phyloP scores from a whole-genome alignment of 192 early-diverging fungal genomes.

The Coemansia sp. region DNA sequence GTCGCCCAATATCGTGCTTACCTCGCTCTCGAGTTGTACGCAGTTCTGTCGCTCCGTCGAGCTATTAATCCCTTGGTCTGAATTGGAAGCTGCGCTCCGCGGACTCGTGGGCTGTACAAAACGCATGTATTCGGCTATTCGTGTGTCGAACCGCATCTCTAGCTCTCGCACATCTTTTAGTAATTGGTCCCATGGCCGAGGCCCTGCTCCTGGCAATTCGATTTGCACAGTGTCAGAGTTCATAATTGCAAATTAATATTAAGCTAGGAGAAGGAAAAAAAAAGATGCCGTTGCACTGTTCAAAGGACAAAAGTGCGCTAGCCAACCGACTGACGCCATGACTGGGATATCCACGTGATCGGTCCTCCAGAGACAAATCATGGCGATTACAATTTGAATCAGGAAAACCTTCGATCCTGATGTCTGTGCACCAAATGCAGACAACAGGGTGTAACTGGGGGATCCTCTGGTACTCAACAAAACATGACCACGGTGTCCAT shows the following conservation, averaged over 20 bases:
- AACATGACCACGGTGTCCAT: no score
- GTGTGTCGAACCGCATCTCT: constrained; percentile 50
- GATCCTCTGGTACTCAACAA: no score
- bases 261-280: not conserved
- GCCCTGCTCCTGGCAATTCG: constrained; percentile 47
- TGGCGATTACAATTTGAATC: not conserved
- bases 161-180: constrained; percentile 50
- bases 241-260: constrained; percentile 14
- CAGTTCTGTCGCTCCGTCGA: constrained; percentile 28
- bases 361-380: not conserved
- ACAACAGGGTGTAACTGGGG: no score
- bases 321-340: constrained; percentile 1
- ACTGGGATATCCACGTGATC: not conserved
- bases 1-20: constrained; percentile 42
- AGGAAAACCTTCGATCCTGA: no score
- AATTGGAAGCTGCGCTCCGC: constrained; percentile 8
- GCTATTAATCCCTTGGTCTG: not conserved
- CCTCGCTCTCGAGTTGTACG: constrained; percentile 34
- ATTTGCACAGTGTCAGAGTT: constrained; percentile 39
- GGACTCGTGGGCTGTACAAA: constrained; percentile 49
- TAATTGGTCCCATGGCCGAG: constrained; percentile 54
- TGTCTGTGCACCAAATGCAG: no score
- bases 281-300: not conserved
- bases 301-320: not conserved
- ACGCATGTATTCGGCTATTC: constrained; percentile 52